Percentiles rank a stretch among this genome's conserved stretches.
These are phyloP conservation scores for Diplodia intermedia DNA, from an alignment of 2,329 filamentous ascomycete species.

Conservation along the genomic window DNA sequence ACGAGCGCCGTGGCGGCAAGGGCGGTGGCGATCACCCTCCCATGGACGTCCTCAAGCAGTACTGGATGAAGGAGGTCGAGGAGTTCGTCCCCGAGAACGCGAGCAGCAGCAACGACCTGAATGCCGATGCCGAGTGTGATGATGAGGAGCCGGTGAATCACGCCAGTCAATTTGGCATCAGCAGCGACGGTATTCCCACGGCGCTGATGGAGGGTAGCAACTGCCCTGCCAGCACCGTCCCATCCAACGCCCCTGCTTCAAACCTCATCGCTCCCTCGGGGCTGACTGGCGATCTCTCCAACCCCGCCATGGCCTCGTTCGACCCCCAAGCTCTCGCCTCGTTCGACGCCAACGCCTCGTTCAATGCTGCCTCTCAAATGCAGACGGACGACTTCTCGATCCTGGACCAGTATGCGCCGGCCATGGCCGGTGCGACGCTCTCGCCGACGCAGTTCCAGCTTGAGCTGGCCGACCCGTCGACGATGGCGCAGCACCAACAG, in stretches of 20 bases:
- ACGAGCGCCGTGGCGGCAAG: conserved; percentile 66
- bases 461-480: conserved; percentile 21
- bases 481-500: conserved; percentile 20
- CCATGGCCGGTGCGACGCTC: conserved; percentile 20
- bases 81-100: conserved; percentile 48
- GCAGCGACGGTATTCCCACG: conserved; percentile 24
- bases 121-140: conserved; percentile 20
- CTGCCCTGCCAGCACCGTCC: conserved; percentile 3
- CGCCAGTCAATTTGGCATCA: conserved; percentile 22
- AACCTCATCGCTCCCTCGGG: conserved; percentile 15
- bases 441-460: conserved; percentile 28
- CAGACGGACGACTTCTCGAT: conserved; percentile 25
- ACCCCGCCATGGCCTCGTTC: conserved; percentile 8
- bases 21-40: conserved; percentile 67
- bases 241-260: conserved; percentile 21
- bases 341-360: conserved; percentile 24
- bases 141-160: conserved; percentile 32
- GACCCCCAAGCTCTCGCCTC: conserved; percentile 19
- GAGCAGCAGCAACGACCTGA: not conserved
- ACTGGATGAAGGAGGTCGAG: conserved; percentile 66
- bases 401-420: conserved; percentile 26
- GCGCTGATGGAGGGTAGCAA: conserved; percentile 21
- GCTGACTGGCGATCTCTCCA: conserved; percentile 6
- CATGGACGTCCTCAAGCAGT: conserved; percentile 65
- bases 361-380: conserved; percentile 14